Conservation (phyloP, 2,329 filamentous ascomycete species). For the Falciphora oryzae region DNA sequence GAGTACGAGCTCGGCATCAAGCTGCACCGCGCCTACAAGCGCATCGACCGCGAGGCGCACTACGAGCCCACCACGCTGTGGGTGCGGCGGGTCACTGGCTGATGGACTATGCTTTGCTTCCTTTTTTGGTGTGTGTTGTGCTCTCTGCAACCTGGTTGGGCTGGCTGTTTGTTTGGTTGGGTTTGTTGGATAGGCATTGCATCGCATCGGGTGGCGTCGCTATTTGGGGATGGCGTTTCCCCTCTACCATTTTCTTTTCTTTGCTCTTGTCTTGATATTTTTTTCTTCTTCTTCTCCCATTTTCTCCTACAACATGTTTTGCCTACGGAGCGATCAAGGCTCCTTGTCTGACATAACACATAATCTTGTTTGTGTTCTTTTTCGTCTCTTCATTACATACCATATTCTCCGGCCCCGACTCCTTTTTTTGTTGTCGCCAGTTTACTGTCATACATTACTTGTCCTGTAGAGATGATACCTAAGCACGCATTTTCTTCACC, state of each 20-base stretch:
- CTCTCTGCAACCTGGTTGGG: conserved; percentile 20
- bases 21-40: conserved; percentile 68
- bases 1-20: conserved; percentile 75
- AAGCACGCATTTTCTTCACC: not conserved
- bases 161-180: not conserved
- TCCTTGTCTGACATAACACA: not conserved
- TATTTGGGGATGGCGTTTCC: not conserved
- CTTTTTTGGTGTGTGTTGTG: not conserved
- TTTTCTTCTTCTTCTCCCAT: not conserved
- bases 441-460: not conserved
- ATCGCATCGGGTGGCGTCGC: not conserved
- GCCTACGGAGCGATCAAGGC: not conserved
- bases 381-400: not conserved
- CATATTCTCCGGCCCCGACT: not conserved
- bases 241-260: not conserved
- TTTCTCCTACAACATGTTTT: not conserved
- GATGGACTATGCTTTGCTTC: not conserved
- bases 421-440: not conserved
- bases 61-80: conserved; percentile 66
- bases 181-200: not conserved
- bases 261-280: not conserved
- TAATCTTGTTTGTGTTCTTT: not conserved
- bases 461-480: not conserved
- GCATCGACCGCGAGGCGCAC: conserved; percentile 60
- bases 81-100: conserved; percentile 68